These are phyloP conservation scores for Phytophthora cryptogea DNA, from an alignment of 352 stramenopile species.

Conservation along the genomic window DNA sequence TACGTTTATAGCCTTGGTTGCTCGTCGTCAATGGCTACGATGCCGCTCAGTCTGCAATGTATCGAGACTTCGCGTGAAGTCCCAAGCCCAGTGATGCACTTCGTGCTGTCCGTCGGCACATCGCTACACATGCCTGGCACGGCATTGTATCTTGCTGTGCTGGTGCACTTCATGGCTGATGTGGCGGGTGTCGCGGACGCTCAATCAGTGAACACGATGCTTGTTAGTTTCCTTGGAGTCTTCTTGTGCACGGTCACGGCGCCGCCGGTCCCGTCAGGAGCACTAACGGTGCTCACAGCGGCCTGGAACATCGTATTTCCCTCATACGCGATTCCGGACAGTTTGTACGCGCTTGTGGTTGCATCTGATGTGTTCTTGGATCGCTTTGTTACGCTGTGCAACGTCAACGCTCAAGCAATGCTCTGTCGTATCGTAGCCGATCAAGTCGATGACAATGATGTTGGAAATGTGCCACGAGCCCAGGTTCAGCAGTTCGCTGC, in stretches of 20 bases:
- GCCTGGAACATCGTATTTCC: conserved; percentile 79
- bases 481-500: conserved; percentile 26
- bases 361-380: conserved; percentile 76
- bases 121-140: conserved; percentile 79
- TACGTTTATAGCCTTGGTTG: conserved; percentile 79
- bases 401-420: conserved; percentile 79
- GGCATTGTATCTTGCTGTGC: conserved; percentile 74
- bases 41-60: conserved; percentile 66
- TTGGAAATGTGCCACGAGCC: conserved; percentile 9
- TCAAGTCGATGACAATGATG: conserved; percentile 47
- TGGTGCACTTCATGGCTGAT: conserved; percentile 77
- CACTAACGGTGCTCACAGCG: conserved; percentile 65
- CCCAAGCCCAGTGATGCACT: conserved; percentile 67
- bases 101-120: conserved; percentile 70
- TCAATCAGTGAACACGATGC: conserved; percentile 42
- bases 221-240: conserved; percentile 56
- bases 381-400: conserved; percentile 73
- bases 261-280: conserved; percentile 59
- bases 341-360: conserved; percentile 69
- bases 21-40: conserved; percentile 72
- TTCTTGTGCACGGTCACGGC: conserved; percentile 68
- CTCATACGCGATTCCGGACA: conserved; percentile 45
- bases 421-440: conserved; percentile 73
- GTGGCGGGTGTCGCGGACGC: conserved; percentile 44
- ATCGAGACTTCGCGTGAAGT: conserved; percentile 63